These are phyloP conservation scores for Boletus austroedulis DNA, from an alignment of 1,284 basidiomycete genomes.

Conservation along the genomic window DNA sequence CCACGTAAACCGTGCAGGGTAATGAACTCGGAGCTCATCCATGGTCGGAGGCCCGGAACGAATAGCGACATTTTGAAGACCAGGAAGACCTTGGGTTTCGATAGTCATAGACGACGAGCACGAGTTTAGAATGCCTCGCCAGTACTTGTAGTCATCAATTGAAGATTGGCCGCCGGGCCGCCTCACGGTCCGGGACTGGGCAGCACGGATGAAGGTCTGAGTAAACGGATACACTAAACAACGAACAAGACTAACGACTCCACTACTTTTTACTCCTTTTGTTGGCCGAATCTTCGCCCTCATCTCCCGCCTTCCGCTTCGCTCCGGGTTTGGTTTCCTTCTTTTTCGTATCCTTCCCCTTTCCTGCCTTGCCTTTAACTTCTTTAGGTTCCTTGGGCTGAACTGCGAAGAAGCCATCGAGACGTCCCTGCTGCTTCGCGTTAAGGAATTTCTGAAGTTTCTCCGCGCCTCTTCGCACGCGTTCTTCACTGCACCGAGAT, in stretches of 20 bases:
- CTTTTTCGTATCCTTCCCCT: slow-evolving; percentile 26
- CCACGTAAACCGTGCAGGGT: slow-evolving; percentile 76
- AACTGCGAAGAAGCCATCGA: slow-evolving; percentile 93
- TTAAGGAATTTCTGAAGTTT: slow-evolving; percentile 87
- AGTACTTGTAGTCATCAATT: too few species aligned
- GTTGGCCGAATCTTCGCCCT: slow-evolving; percentile 24
- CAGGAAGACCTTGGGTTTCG: slow-evolving; percentile 12
- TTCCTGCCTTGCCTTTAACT: slow-evolving; percentile 40
- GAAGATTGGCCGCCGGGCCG: too few species aligned
- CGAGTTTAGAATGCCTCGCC: too few species aligned
- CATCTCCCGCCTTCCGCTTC: slow-evolving; percentile 60
- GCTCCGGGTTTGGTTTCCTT: slow-evolving; percentile 41
- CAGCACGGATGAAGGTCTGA: too few species aligned
- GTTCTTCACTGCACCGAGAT: slow-evolving; percentile 73
- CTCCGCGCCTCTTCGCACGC: slow-evolving; percentile 92
- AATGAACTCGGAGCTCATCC: slow-evolving; percentile 63
- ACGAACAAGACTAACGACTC: too few species aligned
- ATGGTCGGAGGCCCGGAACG: slow-evolving; percentile 56
- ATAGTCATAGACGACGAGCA: slow-evolving; percentile 23
- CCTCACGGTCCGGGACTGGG: too few species aligned
- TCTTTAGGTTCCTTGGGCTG: slow-evolving; percentile 54
- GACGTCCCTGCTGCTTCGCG: slow-evolving; percentile 92
- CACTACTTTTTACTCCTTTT: slow-evolving; percentile 37
- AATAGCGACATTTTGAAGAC: not conserved
- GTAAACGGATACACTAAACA: too few species aligned